Percentiles rank a stretch among this genome's conserved stretches.
Conservation (phyloP, 768 basidiomycete genomes). For the Xanthoconium purpureum region DNA sequence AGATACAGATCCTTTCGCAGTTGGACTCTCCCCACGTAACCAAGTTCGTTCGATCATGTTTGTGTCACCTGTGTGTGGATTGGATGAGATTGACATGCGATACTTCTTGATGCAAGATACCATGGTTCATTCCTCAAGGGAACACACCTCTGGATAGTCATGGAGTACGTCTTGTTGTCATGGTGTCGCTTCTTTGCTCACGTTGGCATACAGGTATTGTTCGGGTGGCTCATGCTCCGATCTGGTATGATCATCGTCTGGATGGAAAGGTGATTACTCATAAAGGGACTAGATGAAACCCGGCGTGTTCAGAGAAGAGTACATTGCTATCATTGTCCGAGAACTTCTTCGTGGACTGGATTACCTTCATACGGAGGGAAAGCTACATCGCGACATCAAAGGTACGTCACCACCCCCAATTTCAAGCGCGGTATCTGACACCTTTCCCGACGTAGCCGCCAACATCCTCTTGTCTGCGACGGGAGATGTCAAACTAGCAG, state of each 20-base stretch:
- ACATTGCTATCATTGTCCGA: constrained; percentile 94
- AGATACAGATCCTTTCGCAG: constrained; percentile 96
- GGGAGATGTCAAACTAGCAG: constrained; percentile 95
- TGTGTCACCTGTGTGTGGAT: constrained; percentile 28
- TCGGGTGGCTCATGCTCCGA: constrained; percentile 98
- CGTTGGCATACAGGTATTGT: constrained; percentile 64
- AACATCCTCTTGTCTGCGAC: constrained; percentile 90
- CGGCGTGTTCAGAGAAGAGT: constrained; percentile 96
- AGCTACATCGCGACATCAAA: constrained; percentile 99
- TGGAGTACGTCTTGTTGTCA: constrained; percentile 64
- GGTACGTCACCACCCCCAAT: constrained; percentile 43
- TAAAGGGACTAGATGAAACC: constrained; percentile 81
- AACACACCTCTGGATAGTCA: constrained; percentile 97
- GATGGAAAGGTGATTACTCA: constrained; percentile 6
- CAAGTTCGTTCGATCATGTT: constrained; percentile 57
- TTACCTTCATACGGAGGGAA: constrained; percentile 93
- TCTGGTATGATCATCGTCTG: constrained; percentile 54
- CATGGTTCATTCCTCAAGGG: constrained; percentile 96
- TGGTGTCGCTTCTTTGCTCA: constrained; percentile 8
- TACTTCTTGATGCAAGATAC: constrained; percentile 54
- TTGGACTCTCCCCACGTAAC: constrained; percentile 95
- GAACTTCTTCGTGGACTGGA: constrained; percentile 91
- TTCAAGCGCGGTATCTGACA: neutral
- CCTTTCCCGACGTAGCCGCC: constrained; percentile 55
- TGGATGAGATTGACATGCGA: constrained; percentile 31